phyloP scores from a whole-genome alignment of 1,284 basidiomycete genomes.

The Heliocybe sulcata region DNA sequence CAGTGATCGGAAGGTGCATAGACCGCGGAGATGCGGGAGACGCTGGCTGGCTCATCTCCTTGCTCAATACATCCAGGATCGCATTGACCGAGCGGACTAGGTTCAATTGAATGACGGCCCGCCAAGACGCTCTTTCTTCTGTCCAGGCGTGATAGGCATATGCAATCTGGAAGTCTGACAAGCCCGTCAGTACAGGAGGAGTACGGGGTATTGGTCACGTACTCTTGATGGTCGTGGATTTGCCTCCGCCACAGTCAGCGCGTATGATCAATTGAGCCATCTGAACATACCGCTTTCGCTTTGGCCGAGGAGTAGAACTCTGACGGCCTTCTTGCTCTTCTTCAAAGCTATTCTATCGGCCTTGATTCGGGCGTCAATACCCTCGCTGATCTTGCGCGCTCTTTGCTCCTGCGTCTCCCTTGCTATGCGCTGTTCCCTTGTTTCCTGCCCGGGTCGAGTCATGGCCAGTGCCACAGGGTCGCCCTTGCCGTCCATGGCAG shows the following conservation, averaged over 20 bases:
- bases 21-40: slow-evolving; percentile 2
- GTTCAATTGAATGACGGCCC: slow-evolving; percentile 60
- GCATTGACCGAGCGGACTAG: slow-evolving; percentile 50
- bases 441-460: slow-evolving; percentile 53
- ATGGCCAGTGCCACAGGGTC: slow-evolving; percentile 54
- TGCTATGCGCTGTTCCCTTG: slow-evolving; percentile 37
- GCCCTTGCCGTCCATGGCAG: slow-evolving; percentile 6
- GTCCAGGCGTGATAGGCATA: slow-evolving; percentile 44
- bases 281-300: slow-evolving; percentile 17
- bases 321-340: slow-evolving; percentile 50
- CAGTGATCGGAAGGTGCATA: slow-evolving; percentile 2
- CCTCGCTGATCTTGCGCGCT: slow-evolving; percentile 50
- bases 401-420: slow-evolving; percentile 52
- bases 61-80: slow-evolving; percentile 23
- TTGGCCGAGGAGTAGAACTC: slow-evolving; percentile 49
- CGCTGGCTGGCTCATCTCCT: slow-evolving; percentile 23
- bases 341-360: slow-evolving; percentile 43
- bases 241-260: slow-evolving; percentile 26
- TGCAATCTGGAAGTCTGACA: slow-evolving; percentile 28
- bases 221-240: slow-evolving; percentile 65
- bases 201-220: slow-evolving; percentile 15
- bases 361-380: slow-evolving; percentile 61
- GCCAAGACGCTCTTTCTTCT: slow-evolving; percentile 52
- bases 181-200: slow-evolving; percentile 5
- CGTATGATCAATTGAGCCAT: background rate